Base-by-base conservation (phyloP, 805 yeast genomes). In the Cyberlindnera veronae region DNA sequence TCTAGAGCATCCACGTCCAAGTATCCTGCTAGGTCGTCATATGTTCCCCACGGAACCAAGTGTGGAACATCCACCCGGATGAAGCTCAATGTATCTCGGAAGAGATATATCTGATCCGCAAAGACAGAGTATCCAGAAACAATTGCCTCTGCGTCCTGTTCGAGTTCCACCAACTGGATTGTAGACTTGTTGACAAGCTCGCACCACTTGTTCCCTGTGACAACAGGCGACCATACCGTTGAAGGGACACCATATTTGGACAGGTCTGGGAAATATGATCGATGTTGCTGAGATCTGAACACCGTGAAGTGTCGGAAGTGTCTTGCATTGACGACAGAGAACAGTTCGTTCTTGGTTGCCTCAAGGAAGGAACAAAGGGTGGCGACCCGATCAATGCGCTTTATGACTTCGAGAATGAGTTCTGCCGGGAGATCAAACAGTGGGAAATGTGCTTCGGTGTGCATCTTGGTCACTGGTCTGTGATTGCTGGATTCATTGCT, bases 351-450 rank as follows among this genome's bases (percentile, higher is more conserved):
- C 6, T 20, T 11, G 12, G 24, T 11, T 13, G 34, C 34, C n/a
- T 31, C 16, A 4, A 31, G 34, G 15, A 31, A 20, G 20, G 34
- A 13, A 20, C 15, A 7, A n/a, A 31, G 21, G 7, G 34, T 31
- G 20, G 16, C 24, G 11, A 31, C 23, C 9, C 24, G 24, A 13
- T 31, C 34, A 13, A 31, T 12, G 5, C 24, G 21, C 15, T 15
- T 11, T 6, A 31, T 31, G 7, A 31, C 23, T n/a, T 31, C 34
- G 12, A 31, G 34, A 31, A 31, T 31, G 5, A 31, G 34, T 14
- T 31, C 34, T 20, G 24, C 34, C 10, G 34, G 34, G 9, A 31
- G 23, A 8, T 31, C 14, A 17, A 31, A 23, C 15, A 31, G 23
- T 7, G 34, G 34, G 23, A 31, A 31, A 13, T 24, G n/a, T 12